Conservation (phyloP, 2,329 filamentous ascomycete species). For the Clonostachys rhizophaga region DNA sequence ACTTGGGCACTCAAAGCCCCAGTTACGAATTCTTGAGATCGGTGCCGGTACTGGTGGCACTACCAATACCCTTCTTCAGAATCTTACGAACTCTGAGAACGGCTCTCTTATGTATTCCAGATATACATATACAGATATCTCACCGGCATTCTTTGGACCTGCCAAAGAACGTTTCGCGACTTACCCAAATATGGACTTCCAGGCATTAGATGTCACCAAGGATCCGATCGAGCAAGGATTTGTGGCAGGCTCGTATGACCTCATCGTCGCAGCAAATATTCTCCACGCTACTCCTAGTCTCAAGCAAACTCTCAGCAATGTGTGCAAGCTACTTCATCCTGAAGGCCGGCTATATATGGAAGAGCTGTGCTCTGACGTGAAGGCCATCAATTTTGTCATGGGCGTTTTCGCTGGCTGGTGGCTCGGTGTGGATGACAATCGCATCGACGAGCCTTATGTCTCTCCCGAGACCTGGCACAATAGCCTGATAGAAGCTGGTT, state of each 20-base stretch:
- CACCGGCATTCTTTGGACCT: slow-evolving; percentile 14
- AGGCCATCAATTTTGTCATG: slow-evolving; percentile 19
- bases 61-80: neutral
- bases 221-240: slow-evolving; percentile 20
- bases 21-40: neutral
- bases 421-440: slow-evolving; percentile 19
- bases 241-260: neutral
- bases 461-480: slow-evolving; percentile 13
- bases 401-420: slow-evolving; percentile 25
- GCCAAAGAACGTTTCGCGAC: slow-evolving; percentile 18
- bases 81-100: neutral
- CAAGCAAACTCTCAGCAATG: neutral
- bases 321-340: slow-evolving; percentile 3
- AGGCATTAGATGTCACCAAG: slow-evolving; percentile 15
- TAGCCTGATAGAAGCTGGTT: slow-evolving; percentile 17
- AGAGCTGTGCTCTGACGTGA: slow-evolving; percentile 20
- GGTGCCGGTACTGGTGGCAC: slow-evolving; percentile 1
- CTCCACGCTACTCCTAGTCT: slow-evolving; percentile 1
- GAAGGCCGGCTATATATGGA: slow-evolving; percentile 15
- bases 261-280: neutral
- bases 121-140: slow-evolving; percentile 24
- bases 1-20: neutral
- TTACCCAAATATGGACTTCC: slow-evolving; percentile 8
- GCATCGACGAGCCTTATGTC: slow-evolving; percentile 16
- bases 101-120: slow-evolving; percentile 8